phyloP scores from a whole-genome alignment of 202 grass and related monocot species.

The Dendrocalamus latiflorus region DNA sequence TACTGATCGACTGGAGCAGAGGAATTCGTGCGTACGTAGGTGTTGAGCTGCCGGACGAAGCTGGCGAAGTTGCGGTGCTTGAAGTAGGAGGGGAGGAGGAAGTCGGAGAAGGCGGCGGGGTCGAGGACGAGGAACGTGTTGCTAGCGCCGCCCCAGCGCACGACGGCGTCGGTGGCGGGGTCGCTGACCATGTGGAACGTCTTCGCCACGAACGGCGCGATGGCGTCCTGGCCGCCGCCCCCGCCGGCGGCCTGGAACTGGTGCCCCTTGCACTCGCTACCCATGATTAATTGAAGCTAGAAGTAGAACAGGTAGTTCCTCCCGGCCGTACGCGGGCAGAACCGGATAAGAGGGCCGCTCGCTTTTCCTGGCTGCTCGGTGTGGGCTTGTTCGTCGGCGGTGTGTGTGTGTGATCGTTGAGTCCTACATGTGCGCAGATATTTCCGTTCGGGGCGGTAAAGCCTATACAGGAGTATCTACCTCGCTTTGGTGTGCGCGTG shows the following conservation, averaged over 20 bases:
- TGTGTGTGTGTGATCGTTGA: neutral
- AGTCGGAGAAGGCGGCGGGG: conserved; percentile 58
- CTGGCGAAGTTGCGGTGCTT: conserved; percentile 87
- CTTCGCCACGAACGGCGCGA: conserved; percentile 73
- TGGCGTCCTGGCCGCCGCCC: neutral
- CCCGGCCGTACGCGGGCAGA: neutral
- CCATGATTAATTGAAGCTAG: neutral
- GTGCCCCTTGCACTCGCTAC: conserved; percentile 33
- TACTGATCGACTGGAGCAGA: neutral
- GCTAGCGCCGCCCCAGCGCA: conserved; percentile 48
- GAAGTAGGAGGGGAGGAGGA: conserved; percentile 65
- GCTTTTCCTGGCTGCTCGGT: neutral
- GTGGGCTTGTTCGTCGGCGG: conserved; percentile 11
- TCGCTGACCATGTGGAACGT: conserved; percentile 83
- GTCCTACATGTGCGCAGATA: conserved; percentile 31
- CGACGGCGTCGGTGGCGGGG: conserved; percentile 48
- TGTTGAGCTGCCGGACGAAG: conserved; percentile 87
- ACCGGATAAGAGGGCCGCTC: conserved; percentile 27
- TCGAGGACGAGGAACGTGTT: conserved; percentile 68
- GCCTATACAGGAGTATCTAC: neutral
- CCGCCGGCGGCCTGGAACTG: neutral
- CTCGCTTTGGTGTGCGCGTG: neutral
- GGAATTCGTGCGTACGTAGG: conserved; percentile 44
- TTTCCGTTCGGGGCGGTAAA: neutral
- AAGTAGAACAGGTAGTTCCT: neutral